A percentile compares a stretch with the other conserved stretches of the same genome.
These are phyloP conservation scores for Ephemerocybe angulata DNA, from an alignment of 768 basidiomycete species.

Conservation along the genomic window DNA sequence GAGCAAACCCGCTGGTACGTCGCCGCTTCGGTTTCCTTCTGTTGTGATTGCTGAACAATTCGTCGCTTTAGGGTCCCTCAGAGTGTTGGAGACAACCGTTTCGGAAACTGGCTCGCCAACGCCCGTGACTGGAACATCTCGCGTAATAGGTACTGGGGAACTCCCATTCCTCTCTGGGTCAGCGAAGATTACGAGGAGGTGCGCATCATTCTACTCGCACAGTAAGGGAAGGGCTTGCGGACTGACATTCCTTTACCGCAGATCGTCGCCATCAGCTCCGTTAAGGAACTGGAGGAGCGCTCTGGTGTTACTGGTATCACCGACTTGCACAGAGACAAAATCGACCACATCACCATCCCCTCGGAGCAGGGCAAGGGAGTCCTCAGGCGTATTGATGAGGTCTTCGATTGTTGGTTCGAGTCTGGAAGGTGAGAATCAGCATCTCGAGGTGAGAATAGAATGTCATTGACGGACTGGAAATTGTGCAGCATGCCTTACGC, in stretches of 20 bases:
- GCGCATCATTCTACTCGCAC: neutral
- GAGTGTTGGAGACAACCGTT: slow-evolving; percentile 83
- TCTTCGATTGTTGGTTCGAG: slow-evolving; percentile 99
- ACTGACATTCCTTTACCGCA: slow-evolving; percentile 24
- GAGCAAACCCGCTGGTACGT: slow-evolving; percentile 81
- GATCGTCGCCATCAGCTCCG: slow-evolving; percentile 84
- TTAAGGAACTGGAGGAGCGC: slow-evolving; percentile 80
- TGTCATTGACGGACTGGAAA: too few species aligned
- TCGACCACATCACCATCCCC: slow-evolving; percentile 95
- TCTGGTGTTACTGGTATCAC: slow-evolving; percentile 82
- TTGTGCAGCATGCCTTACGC: slow-evolving; percentile 94
- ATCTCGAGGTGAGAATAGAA: too few species aligned
- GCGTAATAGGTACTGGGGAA: slow-evolving; percentile 99
- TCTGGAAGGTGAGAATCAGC: slow-evolving; percentile 75
- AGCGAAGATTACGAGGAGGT: slow-evolving; percentile 93
- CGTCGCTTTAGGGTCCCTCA: slow-evolving; percentile 77
- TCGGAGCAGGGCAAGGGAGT: slow-evolving; percentile 83
- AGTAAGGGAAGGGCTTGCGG: neutral
- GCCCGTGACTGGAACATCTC: slow-evolving; percentile 99
- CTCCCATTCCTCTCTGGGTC: slow-evolving; percentile 94
- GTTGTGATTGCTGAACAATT: neutral
- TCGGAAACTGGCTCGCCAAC: slow-evolving; percentile 96
- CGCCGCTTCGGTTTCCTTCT: neutral
- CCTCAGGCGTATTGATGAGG: slow-evolving; percentile 90
- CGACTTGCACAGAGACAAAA: slow-evolving; percentile 90